Evolutionary conservation across 116 monocot genomes (phyloP), one percentile per base, ranked within the genome.

Genomic region (Posidonia oceanica): DNA sequence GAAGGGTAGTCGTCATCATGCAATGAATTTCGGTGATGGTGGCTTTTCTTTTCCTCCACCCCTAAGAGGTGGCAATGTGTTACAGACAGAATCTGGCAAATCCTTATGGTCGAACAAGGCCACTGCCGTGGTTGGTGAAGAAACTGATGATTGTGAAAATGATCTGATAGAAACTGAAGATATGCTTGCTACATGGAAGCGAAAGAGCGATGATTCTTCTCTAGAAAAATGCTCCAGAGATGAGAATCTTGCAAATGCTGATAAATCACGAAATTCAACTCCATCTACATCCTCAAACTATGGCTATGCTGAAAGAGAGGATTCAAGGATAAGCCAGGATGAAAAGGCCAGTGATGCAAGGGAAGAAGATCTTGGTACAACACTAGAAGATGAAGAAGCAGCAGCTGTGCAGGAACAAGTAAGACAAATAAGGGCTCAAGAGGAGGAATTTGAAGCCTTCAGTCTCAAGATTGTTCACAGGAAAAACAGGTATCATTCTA

Each of bases 371-470:
- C 82, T 73, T 57, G 83, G 73, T 56, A 67, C 79, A 62, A 78
- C 76, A 16, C 58, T 96, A 36, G 96, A 96, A 72, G 89, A 91
- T 71, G 96, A 96, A 83, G 96, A 96, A 87, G 86, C 79, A n/a
- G 89, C 85, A 17, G 96, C 89, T 52, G 80, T 96, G 72, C 97
- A 97, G 74, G 92, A 97, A 71, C 97, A 97, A 83, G 80, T 97
- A 23, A 91, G 83, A 68, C 97, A 97, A 74, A 87, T 97, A 76
- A 87, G 78, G 75, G 76, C 82, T 48, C 98, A 98, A 77, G 98
- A 93, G 54, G 98, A 93, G 61, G 98, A 98, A 78, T 98, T 93
- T 68, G 98, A 98, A 75, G 86, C 83, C 14, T 98, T 98, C 67
- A 79, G 86, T 79, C 88, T 98, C 67, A 98, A 90, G 81, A 93